A percentile compares a stretch with the other conserved stretches of the same genome.
phyloP scores from a whole-genome alignment of 768 basidiomycete genomes.

The Hericium rajendrae region DNA sequence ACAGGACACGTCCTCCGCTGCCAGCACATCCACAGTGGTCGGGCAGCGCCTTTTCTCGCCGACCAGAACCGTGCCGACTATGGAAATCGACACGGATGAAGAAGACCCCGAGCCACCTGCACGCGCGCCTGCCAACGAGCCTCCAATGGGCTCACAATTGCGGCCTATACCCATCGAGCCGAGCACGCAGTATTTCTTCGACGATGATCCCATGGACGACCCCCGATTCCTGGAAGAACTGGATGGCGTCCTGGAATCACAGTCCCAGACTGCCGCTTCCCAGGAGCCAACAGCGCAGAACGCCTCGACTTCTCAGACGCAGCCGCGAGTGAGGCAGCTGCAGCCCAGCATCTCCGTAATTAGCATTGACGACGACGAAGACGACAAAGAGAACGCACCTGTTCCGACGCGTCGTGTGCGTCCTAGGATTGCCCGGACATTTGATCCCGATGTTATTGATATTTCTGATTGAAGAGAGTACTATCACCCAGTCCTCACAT shows the following conservation, averaged over 20 bases:
- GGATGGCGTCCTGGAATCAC: neutral
- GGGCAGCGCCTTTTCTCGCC: neutral
- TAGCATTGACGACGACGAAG: slow-evolving; percentile 35
- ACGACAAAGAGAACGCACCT: slow-evolving; percentile 56
- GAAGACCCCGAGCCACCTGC: neutral
- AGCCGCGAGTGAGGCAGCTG: slow-evolving; percentile 6
- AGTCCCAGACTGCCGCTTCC: neutral
- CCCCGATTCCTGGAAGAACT: neutral
- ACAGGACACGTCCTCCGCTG: neutral
- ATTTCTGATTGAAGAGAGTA: slow-evolving; percentile 26
- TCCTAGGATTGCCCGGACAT: slow-evolving; percentile 24
- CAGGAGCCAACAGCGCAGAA: neutral
- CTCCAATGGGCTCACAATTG: neutral
- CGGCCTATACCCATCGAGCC: neutral
- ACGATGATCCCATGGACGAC: neutral
- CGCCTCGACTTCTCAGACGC: neutral
- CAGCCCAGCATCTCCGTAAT: slow-evolving; percentile 25
- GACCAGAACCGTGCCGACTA: neutral
- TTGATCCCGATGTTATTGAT: slow-evolving; percentile 42
- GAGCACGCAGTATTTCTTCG: neutral
- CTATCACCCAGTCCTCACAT: neutral
- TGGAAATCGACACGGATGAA: neutral
- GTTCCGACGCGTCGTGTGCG: slow-evolving; percentile 42
- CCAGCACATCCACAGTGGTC: neutral
- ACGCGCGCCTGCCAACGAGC: neutral